Evolutionary conservation across 441 rosid species (phyloP).

Genomic region (Arabidopsis hybrid): DNA sequence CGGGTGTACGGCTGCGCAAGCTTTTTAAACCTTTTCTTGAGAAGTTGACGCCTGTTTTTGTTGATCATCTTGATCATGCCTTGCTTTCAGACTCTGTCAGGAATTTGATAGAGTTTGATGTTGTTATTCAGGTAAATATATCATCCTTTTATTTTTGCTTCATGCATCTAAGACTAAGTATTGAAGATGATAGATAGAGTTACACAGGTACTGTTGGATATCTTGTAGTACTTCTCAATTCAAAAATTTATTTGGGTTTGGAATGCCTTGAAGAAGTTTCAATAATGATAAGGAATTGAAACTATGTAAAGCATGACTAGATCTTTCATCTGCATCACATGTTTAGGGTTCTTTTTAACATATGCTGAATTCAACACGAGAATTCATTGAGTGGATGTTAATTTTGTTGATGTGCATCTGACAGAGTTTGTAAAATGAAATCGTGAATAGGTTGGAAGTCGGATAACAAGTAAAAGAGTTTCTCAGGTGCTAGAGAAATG

Average conservation of each 20-base stretch:
- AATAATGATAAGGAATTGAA: constrained; percentile 17
- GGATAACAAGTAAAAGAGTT: constrained; percentile 86
- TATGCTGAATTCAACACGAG: constrained; percentile 7
- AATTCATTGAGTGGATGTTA: constrained; percentile 18
- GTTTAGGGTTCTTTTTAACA: constrained; percentile 12
- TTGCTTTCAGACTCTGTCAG: constrained; percentile 77
- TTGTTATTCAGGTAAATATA: constrained; percentile 79
- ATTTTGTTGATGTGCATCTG: constrained; percentile 18
- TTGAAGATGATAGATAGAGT: constrained; percentile 28
- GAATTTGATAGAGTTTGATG: constrained; percentile 69
- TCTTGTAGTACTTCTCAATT: constrained; percentile 20
- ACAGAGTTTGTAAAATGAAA: constrained; percentile 40
- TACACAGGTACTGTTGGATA: constrained; percentile 3
- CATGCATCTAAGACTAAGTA: constrained; percentile 28
- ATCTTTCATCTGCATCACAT: constrained; percentile 16
- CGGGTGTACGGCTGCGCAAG: constrained; percentile 91
- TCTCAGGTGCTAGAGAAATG: constrained; percentile 83
- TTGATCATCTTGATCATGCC: constrained; percentile 94
- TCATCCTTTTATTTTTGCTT: constrained; percentile 21
- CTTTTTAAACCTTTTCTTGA: constrained; percentile 59
- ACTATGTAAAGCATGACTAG: constrained; percentile 22
- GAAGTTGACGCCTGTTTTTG: constrained; percentile 56
- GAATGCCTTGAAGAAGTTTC: constrained; percentile 18
- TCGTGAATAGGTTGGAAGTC: constrained; percentile 84
- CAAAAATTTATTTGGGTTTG: not conserved